These are phyloP conservation scores for Arthroderma uncinatum DNA, from an alignment of 2,329 filamentous ascomycete species.

Conservation along the genomic window DNA sequence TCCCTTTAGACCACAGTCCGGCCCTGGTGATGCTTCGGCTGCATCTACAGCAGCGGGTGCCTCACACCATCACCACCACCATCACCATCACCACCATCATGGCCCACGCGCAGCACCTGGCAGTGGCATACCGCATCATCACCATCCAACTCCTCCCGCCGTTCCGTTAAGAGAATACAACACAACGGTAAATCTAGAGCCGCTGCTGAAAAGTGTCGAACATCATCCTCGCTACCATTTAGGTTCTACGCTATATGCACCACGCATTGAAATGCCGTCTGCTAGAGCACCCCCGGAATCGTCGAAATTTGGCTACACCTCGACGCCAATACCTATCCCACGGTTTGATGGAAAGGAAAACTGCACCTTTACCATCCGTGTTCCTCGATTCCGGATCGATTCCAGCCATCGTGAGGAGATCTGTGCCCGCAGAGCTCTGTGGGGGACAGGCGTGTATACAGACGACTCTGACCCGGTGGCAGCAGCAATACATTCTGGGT, in stretches of 20 bases:
- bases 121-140: slow-evolving; percentile 11
- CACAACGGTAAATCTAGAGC: slow-evolving; percentile 55
- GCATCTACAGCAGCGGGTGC: not conserved
- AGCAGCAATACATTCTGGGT: slow-evolving; percentile 85
- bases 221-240: slow-evolving; percentile 65
- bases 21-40: slow-evolving; percentile 3
- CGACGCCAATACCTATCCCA: slow-evolving; percentile 61
- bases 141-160: slow-evolving; percentile 13
- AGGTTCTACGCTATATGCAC: slow-evolving; percentile 71
- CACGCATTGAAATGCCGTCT: slow-evolving; percentile 45
- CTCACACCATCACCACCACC: slow-evolving; percentile 33
- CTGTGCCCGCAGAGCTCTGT: slow-evolving; percentile 66
- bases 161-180: slow-evolving; percentile 46
- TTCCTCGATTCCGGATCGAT: slow-evolving; percentile 67
- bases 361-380: slow-evolving; percentile 78
- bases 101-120: slow-evolving; percentile 21
- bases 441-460: slow-evolving; percentile 90
- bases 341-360: slow-evolving; percentile 70
- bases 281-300: slow-evolving; percentile 33
- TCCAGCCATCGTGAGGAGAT: slow-evolving; percentile 66
- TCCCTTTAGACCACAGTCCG: slow-evolving; percentile 17
- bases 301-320: slow-evolving; percentile 47
- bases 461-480: slow-evolving; percentile 92
- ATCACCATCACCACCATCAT: slow-evolving; percentile 36
- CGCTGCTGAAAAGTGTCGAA: slow-evolving; percentile 60